Evolutionary conservation across 495 filamentous ascomycete species (phyloP).

Genomic region (Podospora tetraspora): DNA sequence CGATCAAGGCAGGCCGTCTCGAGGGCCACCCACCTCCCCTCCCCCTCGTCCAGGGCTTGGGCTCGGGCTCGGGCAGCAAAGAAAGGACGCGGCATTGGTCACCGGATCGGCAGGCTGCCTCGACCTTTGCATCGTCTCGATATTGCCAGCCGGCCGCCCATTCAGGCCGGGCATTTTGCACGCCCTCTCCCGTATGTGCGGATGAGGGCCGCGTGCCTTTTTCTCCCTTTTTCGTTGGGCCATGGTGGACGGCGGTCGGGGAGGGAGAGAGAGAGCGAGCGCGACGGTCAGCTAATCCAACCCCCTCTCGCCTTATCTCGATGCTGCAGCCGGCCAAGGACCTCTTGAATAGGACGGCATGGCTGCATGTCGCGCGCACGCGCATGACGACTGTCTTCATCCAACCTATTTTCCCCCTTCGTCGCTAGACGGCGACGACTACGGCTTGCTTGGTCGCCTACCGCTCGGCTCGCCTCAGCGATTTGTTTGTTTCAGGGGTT

Average conservation of each 20-base stretch:
- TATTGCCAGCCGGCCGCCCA: slow-evolving; percentile 1
- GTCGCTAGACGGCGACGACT: not conserved
- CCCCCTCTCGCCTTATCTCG: slow-evolving; percentile 15
- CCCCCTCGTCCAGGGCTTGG: not conserved
- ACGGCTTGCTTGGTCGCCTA: not conserved
- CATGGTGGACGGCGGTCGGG: not conserved
- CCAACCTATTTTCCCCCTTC: not conserved
- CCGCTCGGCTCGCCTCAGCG: not conserved
- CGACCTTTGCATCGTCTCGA: slow-evolving; percentile 1
- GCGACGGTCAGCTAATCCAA: not conserved
- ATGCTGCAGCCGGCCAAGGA: slow-evolving; percentile 14
- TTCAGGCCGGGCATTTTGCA: not conserved
- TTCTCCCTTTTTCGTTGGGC: not conserved
- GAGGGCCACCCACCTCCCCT: slow-evolving; percentile 1
- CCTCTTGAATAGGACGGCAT: slow-evolving; percentile 1
- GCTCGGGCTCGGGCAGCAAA: not conserved
- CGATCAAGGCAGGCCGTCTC: slow-evolving; percentile 20
- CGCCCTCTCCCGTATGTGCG: not conserved
- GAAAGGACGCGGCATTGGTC: not conserved
- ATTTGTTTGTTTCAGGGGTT: slow-evolving; percentile 4
- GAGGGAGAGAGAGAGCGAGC: not conserved
- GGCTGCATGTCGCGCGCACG: slow-evolving; percentile 8
- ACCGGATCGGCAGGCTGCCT: slow-evolving; percentile 5
- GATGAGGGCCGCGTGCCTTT: not conserved
- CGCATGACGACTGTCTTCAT: not conserved